Base-by-base conservation (phyloP, 495 filamentous ascomycete genomes). In the Xylaria flabelliformis region DNA sequence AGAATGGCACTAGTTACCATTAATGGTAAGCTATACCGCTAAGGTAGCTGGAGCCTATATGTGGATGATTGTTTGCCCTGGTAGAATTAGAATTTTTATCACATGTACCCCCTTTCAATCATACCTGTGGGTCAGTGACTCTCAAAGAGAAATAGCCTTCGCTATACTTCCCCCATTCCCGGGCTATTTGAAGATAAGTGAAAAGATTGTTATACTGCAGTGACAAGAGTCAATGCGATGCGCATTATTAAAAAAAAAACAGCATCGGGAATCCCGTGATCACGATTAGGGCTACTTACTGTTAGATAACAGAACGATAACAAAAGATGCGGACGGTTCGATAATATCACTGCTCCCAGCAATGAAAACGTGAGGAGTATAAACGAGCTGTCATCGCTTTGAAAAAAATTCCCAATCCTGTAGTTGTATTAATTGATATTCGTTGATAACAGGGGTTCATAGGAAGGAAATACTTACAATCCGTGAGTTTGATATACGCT, bases 31-130 rank as follows among this genome's bases (percentile, higher is more conserved):
- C 73, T 76, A 72, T 83, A 87, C 12, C 74, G 75, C 46, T 83
- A 87, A 0, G 85, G 85, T 4, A 88, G 78, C 44, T 82, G 80
- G 0, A 88, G 82, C 67, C 79, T 84, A 74, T 85, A 84, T 4
- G 81, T 83, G 3, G 74, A 70, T 34, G 78, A 70, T 61, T 86
- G 81, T 6, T 65, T 63, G 2, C 79, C 77, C n/a, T 59, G 2
- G 24, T 4, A 36, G 29, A 32, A 29, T 59, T 34, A 59, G 15
- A 36, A 36, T 17, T 48, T 19, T 19, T 17, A 48, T 48, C 0
- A 5, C 44, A 4, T 48, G 12, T 48, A n/a, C 44, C 17, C 19
- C 13, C 5, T 3, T n/a, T 19, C 44, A 7, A 48, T 4, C 44
- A 1, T 48, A 48, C 44, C 44, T 48, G 44, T 48, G 44, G 44